These are phyloP conservation scores for Clohesyomyces aquaticus DNA, from an alignment of 495 filamentous ascomycete species.

Conservation along the genomic window DNA sequence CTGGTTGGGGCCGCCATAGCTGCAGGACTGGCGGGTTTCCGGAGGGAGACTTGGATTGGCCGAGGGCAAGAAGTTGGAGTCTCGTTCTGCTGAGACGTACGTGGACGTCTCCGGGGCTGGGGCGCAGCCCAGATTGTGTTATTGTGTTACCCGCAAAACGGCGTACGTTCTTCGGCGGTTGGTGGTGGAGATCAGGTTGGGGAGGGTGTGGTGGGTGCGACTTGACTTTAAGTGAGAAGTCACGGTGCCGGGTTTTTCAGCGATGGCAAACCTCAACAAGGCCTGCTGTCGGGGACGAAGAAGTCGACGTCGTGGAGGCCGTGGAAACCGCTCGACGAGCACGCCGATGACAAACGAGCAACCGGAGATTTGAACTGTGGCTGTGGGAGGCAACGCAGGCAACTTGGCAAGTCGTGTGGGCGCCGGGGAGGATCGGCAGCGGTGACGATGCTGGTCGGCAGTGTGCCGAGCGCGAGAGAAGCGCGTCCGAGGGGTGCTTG, in stretches of 20 bases:
- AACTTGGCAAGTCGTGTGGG: neutral
- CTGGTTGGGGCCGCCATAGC: conserved; percentile 27
- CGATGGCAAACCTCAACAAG: conserved; percentile 23
- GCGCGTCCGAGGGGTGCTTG: neutral
- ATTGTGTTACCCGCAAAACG: conserved; percentile 36
- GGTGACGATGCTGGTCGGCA: neutral
- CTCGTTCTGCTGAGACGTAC: conserved; percentile 22
- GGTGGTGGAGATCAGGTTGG: conserved; percentile 31
- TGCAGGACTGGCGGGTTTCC: neutral
- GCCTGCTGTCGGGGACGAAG: neutral
- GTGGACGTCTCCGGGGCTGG: conserved; percentile 37
- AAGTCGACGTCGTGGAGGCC: neutral
- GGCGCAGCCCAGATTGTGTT: conserved; percentile 38
- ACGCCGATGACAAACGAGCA: neutral
- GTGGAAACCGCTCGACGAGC: neutral
- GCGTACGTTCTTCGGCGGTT: conserved; percentile 22
- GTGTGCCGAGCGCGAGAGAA: neutral
- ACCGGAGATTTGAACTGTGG: neutral
- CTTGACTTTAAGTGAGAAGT: conserved; percentile 14
- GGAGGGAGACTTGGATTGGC: neutral
- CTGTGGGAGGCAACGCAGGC: neutral
- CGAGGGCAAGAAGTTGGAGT: neutral
- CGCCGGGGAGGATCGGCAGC: conserved; percentile 1
- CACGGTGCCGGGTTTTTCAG: conserved; percentile 33
- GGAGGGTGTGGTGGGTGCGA: conserved; percentile 28